phyloP scores from a whole-genome alignment of 2,329 filamentous ascomycete species.

The Claviceps arundinis region DNA sequence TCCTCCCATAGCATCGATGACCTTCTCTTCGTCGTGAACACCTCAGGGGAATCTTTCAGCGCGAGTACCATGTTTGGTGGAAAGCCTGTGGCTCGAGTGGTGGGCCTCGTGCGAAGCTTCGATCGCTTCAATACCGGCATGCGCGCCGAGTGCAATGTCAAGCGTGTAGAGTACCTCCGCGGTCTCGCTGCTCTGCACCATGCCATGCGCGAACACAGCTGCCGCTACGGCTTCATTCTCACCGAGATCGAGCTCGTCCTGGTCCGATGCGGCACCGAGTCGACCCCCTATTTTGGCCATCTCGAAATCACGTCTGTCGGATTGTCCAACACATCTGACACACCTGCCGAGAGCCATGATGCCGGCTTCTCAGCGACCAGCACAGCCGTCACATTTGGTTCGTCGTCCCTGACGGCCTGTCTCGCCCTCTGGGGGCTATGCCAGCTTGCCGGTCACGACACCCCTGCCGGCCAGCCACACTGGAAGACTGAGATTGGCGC shows the following conservation, averaged over 20 bases:
- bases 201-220: constrained; percentile 85
- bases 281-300: constrained; percentile 74
- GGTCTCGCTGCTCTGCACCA: constrained; percentile 77
- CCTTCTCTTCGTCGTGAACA: constrained; percentile 53
- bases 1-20: constrained; percentile 27
- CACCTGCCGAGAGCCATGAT: constrained; percentile 17
- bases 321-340: constrained; percentile 33
- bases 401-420: constrained; percentile 50
- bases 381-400: constrained; percentile 16
- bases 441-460: constrained; percentile 50
- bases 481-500: constrained; percentile 64
- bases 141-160: constrained; percentile 71
- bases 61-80: constrained; percentile 39
- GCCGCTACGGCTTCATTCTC: constrained; percentile 90
- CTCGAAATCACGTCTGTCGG: constrained; percentile 59
- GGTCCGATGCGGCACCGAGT: constrained; percentile 63
- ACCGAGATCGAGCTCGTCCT: constrained; percentile 91
- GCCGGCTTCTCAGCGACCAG: constrained; percentile 22
- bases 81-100: constrained; percentile 44
- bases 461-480: constrained; percentile 39
- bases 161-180: constrained; percentile 78
- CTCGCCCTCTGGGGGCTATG: constrained; percentile 69
- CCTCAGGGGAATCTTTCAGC: constrained; percentile 40
- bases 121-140: constrained; percentile 93
- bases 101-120: constrained; percentile 82